Evolutionary conservation across 192 early-diverging fungal genomes (phyloP).

Genomic region (Coemansia sp.): DNA sequence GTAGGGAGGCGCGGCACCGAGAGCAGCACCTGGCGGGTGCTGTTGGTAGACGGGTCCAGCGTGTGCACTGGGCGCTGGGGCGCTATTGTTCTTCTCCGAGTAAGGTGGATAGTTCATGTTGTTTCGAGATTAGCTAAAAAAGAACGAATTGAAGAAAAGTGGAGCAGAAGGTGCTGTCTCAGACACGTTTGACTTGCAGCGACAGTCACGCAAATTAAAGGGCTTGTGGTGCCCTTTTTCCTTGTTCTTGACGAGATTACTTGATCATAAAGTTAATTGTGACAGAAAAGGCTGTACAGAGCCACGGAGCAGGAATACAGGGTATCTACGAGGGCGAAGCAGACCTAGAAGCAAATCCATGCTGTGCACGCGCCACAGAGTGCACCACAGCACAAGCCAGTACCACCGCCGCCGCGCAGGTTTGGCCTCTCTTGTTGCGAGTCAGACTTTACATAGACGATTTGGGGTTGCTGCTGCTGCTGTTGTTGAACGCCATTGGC

Average conservation of each 20-base stretch:
- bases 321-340: neutral
- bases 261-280: neutral
- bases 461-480: constrained; percentile 19
- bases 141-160: neutral
- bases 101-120: neutral
- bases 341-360: constrained; percentile 12
- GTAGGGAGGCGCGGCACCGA: neutral
- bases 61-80: neutral
- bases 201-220: neutral
- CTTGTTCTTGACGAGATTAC: neutral
- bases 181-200: neutral
- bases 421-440: constrained; percentile 1
- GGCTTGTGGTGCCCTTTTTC: neutral
- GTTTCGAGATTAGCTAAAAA: neutral
- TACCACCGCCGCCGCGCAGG: constrained; percentile 9
- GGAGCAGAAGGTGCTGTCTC: neutral
- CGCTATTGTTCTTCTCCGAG: neutral
- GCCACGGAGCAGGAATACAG: neutral
- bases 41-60: neutral
- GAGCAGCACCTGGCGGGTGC: neutral
- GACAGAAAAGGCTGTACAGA: neutral
- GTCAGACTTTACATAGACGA: constrained; percentile 26
- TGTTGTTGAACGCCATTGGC: constrained; percentile 11
- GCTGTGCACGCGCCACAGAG: constrained; percentile 20
- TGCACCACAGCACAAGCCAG: constrained; percentile 20